Conservation (phyloP, 2,329 filamentous ascomycete species). For the Aureobasidium sp. region DNA sequence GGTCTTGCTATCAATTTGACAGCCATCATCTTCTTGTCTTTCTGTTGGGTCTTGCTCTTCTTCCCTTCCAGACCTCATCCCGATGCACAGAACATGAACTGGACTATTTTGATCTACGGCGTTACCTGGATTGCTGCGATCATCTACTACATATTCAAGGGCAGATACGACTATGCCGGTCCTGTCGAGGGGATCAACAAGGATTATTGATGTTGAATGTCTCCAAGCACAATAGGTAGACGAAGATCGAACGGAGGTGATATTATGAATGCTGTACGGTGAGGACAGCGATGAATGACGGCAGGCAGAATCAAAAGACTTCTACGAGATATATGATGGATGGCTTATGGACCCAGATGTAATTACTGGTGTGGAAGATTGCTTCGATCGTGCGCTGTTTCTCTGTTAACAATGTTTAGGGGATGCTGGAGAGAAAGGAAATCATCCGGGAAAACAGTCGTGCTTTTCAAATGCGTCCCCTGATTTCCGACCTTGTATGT, state of each 20-base stretch:
- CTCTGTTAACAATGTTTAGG: not conserved
- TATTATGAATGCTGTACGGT: not conserved
- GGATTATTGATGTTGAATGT: not conserved
- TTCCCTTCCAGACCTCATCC: constrained; percentile 19
- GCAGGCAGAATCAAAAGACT: not conserved
- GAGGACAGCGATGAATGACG: not conserved
- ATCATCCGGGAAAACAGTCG: no score
- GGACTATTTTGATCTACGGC: constrained; percentile 24
- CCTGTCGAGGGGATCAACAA: constrained; percentile 11
- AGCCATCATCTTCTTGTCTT: constrained; percentile 28
- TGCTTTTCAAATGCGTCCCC: no score
- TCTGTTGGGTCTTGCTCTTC: constrained; percentile 23
- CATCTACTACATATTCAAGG: constrained; percentile 21
- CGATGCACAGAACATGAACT: constrained; percentile 17
- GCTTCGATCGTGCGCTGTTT: not conserved
- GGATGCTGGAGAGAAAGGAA: not conserved
- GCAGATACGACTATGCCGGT: constrained; percentile 16
- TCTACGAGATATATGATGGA: not conserved
- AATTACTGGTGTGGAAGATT: not conserved
- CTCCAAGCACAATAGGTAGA: not conserved
- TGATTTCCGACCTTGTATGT: no score
- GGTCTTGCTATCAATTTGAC: constrained; percentile 31
- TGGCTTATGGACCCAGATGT: not conserved
- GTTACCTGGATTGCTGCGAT: constrained; percentile 21
- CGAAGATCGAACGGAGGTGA: not conserved